phyloP scores from a whole-genome alignment of 2,329 filamentous ascomycete species.

The Shiraia sp. region DNA sequence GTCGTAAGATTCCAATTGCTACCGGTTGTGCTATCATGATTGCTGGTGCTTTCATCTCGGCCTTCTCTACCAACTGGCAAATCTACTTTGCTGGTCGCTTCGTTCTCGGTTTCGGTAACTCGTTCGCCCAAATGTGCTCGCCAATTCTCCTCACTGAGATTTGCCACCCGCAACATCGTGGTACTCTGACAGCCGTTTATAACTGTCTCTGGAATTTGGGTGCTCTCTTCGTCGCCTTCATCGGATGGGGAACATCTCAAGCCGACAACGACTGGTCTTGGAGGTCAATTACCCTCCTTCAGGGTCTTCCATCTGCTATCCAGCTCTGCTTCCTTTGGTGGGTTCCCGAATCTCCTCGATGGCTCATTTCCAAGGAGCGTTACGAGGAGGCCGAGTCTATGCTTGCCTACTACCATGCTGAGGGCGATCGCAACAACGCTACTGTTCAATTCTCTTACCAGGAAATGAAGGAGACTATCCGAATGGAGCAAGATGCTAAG shows the following conservation, averaged over 20 bases:
- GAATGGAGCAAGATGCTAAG: conserved; percentile 57
- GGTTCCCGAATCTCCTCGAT: conserved; percentile 65
- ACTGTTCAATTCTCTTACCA: conserved; percentile 68
- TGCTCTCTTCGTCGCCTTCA: conserved; percentile 60
- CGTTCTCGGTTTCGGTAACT: conserved; percentile 69
- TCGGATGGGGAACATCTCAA: conserved; percentile 51
- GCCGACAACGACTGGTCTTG: conserved; percentile 52
- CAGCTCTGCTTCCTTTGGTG: conserved; percentile 66
- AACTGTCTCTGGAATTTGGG: conserved; percentile 70
- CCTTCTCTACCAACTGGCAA: conserved; percentile 28
- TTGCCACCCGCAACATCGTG: conserved; percentile 69
- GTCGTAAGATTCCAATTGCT: conserved; percentile 48
- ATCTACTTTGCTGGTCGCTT: conserved; percentile 64
- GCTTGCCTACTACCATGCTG: conserved; percentile 66
- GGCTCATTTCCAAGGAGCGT: conserved; percentile 66
- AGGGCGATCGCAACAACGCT: conserved; percentile 60
- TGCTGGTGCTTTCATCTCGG: conserved; percentile 43
- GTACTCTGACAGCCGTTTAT: conserved; percentile 66
- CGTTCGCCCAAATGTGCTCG: conserved; percentile 65
- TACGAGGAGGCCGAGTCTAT: conserved; percentile 64
- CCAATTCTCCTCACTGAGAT: conserved; percentile 68
- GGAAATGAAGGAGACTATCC: conserved; percentile 68
- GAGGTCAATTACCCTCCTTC: conserved; percentile 58
- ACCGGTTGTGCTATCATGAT: conserved; percentile 52
- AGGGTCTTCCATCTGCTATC: conserved; percentile 54